Conservation (phyloP, 2,329 filamentous ascomycete genomes). For the Huntiella decipiens region DNA sequence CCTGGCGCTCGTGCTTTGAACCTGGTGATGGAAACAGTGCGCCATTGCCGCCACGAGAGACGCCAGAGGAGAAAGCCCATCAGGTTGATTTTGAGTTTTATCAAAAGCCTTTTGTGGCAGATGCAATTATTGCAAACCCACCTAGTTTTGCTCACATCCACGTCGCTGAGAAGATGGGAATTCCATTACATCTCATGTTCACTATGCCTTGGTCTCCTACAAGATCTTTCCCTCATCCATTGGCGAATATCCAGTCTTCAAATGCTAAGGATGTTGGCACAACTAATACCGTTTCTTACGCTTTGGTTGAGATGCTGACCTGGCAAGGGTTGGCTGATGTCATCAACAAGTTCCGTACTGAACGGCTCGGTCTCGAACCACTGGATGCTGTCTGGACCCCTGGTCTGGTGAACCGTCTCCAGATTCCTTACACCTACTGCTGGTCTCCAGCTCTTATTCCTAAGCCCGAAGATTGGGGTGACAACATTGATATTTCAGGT, state of each 20-base stretch:
- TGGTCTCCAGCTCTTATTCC: slow-evolving; percentile 72
- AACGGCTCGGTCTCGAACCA: slow-evolving; percentile 53
- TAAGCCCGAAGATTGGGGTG: slow-evolving; percentile 58
- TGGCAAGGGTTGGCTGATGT: slow-evolving; percentile 86
- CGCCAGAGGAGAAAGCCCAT: slow-evolving; percentile 20
- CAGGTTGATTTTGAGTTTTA: slow-evolving; percentile 20
- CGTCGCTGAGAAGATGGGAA: slow-evolving; percentile 54
- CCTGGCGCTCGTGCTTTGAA: slow-evolving; percentile 74
- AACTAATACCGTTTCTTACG: slow-evolving; percentile 69
- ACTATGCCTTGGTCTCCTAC: slow-evolving; percentile 92
- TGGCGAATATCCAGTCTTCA: slow-evolving; percentile 61
- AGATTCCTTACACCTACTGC: slow-evolving; percentile 75
- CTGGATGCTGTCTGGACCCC: slow-evolving; percentile 70
- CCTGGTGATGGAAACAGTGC: slow-evolving; percentile 45
- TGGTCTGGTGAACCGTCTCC: slow-evolving; percentile 54
- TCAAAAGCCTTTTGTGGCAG: slow-evolving; percentile 55
- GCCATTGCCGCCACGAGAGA: slow-evolving; percentile 26
- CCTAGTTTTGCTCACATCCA: slow-evolving; percentile 62
- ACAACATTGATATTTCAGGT: slow-evolving; percentile 52
- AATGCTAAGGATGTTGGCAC: slow-evolving; percentile 52
- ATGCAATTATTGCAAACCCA: slow-evolving; percentile 62
- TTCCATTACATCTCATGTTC: slow-evolving; percentile 74
- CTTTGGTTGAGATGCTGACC: slow-evolving; percentile 74
- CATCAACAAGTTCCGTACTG: slow-evolving; percentile 70
- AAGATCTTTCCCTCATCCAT: slow-evolving; percentile 65